These are phyloP conservation scores for Eucalyptus albens DNA, from an alignment of 345 rosid genomes.

Conservation along the genomic window DNA sequence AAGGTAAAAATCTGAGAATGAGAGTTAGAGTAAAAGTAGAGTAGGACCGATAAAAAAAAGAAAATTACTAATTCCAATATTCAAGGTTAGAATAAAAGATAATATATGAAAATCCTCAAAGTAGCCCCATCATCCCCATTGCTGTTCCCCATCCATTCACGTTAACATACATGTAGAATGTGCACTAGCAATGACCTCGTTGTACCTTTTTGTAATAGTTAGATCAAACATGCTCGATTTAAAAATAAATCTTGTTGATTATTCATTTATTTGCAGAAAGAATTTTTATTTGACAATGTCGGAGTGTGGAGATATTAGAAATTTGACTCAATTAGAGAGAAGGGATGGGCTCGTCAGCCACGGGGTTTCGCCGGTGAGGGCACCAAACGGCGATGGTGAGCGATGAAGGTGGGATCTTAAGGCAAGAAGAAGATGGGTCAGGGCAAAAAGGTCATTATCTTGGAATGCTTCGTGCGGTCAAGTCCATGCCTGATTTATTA, in stretches of 20 bases:
- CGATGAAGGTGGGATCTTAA: background rate
- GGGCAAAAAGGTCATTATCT: background rate
- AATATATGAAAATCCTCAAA: background rate
- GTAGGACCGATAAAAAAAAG: too few relatives aligned
- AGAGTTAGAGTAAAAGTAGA: fast-evolving
- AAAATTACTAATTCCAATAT: background rate
- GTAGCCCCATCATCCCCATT: background rate
- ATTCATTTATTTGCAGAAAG: background rate
- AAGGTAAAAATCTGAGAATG: fast-evolving
- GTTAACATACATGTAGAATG: background rate
- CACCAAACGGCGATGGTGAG: background rate
- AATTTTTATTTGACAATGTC: background rate
- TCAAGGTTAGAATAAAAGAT: background rate
- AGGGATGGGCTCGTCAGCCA: background rate
- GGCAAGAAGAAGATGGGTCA: background rate
- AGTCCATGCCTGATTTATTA: background rate
- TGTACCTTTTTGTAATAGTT: background rate
- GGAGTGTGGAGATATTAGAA: background rate
- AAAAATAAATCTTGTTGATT: background rate
- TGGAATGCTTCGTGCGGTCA: background rate
- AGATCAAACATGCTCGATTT: background rate
- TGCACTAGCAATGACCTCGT: background rate
- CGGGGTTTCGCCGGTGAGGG: background rate
- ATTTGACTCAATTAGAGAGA: background rate
- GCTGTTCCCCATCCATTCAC: background rate